Conservation (phyloP, 805 yeast species). For the Scheffersomyces ergatensis region DNA sequence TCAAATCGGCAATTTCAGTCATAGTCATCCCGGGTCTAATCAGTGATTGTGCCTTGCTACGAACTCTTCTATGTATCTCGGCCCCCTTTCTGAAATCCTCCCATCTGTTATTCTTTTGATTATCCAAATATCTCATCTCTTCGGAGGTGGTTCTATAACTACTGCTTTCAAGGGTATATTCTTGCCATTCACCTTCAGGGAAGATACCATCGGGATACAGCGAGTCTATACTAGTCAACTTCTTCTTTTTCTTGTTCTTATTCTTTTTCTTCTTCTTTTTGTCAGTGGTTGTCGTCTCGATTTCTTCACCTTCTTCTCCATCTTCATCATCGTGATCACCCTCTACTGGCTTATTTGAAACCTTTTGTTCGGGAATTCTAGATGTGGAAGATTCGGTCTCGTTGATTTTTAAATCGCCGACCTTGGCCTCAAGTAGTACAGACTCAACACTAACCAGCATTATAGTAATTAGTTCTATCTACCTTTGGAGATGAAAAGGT, state of each 20-base stretch:
- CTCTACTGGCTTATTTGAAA: background rate
- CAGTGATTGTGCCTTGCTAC: conserved; percentile 70
- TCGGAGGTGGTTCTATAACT: conserved; percentile 78
- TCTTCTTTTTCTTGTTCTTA: conserved; percentile 51
- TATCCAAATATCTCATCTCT: conserved; percentile 77
- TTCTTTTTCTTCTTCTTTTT: conserved; percentile 32
- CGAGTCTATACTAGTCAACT: conserved; percentile 60
- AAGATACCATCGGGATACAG: conserved; percentile 69
- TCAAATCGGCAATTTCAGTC: conserved; percentile 83
- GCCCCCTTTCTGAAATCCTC: conserved; percentile 94
- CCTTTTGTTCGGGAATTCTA: background rate
- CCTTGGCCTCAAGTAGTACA: conserved; percentile 6
- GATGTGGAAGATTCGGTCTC: background rate
- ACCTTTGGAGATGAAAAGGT: too few species aligned
- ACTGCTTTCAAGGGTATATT: conserved; percentile 66
- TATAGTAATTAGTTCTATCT: too few species aligned
- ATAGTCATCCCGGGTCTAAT: conserved; percentile 91
- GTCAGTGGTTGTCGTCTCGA: conserved; percentile 4
- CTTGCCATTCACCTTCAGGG: conserved; percentile 88
- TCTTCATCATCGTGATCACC: conserved; percentile 7
- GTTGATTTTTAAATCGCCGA: conserved; percentile 9
- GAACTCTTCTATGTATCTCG: conserved; percentile 89
- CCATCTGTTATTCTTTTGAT: conserved; percentile 61
- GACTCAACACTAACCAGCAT: background rate
- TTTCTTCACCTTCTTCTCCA: conserved; percentile 47